These are phyloP conservation scores for Hygrophoropsis aurantiaca DNA, from an alignment of 768 basidiomycete species.

Conservation along the genomic window DNA sequence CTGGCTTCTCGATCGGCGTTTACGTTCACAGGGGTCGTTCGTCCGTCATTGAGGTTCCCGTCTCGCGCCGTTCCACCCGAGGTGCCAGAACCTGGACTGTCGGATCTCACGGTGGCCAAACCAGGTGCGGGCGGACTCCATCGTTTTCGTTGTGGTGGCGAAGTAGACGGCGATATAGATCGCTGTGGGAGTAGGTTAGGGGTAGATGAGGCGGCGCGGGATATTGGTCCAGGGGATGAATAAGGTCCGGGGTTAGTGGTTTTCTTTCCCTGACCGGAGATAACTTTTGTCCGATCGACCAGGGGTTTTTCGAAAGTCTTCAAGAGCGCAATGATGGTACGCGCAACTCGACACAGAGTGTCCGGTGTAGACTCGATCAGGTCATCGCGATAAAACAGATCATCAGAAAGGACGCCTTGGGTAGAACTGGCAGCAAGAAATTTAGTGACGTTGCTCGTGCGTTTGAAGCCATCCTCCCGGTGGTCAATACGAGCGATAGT, in stretches of 20 bases:
- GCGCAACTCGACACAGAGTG: conserved; percentile 68
- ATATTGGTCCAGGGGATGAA: conserved; percentile 21
- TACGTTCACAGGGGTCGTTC: conserved; percentile 9
- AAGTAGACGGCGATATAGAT: conserved; percentile 38
- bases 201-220: conserved; percentile 57
- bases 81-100: conserved; percentile 52
- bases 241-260: conserved; percentile 31
- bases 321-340: conserved; percentile 68
- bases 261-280: conserved; percentile 40
- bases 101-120: conserved; percentile 53
- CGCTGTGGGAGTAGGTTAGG: conserved; percentile 51
- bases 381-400: conserved; percentile 69
- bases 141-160: conserved; percentile 37
- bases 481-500: conserved; percentile 62
- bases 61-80: conserved; percentile 32
- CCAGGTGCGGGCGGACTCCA: conserved; percentile 50
- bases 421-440: conserved; percentile 76
- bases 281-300: conserved; percentile 45
- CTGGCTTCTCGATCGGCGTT: conserved; percentile 33
- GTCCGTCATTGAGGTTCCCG: conserved; percentile 14
- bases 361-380: conserved; percentile 61
- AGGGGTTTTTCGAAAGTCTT: conserved; percentile 57
- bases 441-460: conserved; percentile 71
- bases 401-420: conserved; percentile 60
- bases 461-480: conserved; percentile 64